Evolutionary conservation across 2,329 filamentous ascomycete species (phyloP).

Genomic region (Colletotrichum lentis): DNA sequence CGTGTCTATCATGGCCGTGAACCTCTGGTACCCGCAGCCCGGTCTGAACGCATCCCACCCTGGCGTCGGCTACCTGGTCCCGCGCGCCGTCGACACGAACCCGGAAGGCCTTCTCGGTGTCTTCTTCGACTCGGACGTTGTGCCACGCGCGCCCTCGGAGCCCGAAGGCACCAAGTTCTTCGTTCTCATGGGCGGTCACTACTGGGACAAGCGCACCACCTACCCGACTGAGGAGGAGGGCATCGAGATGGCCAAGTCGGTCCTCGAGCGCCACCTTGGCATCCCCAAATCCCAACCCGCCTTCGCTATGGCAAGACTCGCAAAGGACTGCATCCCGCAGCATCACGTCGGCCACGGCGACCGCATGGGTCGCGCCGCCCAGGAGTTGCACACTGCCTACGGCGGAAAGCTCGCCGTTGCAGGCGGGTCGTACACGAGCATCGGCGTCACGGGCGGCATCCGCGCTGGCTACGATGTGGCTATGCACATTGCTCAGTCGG

Average conservation of each 20-base stretch:
- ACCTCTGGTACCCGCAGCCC: conserved; percentile 79
- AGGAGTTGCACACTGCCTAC: conserved; percentile 64
- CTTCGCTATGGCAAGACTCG: conserved; percentile 66
- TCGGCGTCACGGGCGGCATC: conserved; percentile 62
- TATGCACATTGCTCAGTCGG: conserved; percentile 46
- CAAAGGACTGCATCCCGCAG: conserved; percentile 84
- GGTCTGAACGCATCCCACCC: conserved; percentile 66
- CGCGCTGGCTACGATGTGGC: conserved; percentile 60
- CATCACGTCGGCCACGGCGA: conserved; percentile 80
- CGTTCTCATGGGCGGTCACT: conserved; percentile 93
- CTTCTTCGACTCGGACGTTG: conserved; percentile 82
- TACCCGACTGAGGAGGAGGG: conserved; percentile 71
- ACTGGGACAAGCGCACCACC: conserved; percentile 85
- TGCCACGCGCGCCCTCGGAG: conserved; percentile 47
- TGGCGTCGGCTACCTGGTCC: conserved; percentile 94
- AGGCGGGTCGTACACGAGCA: conserved; percentile 61
- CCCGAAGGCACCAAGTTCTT: conserved; percentile 64
- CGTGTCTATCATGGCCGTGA: conserved; percentile 90
- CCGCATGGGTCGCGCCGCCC: conserved; percentile 66
- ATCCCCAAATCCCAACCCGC: conserved; percentile 68
- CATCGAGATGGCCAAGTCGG: conserved; percentile 71
- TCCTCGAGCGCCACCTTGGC: conserved; percentile 77
- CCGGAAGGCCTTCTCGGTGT: conserved; percentile 87
- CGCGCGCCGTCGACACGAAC: conserved; percentile 77
- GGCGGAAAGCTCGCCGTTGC: conserved; percentile 70